These are phyloP conservation scores for Wickerhamomyces kurtzmanii DNA, from an alignment of 805 yeast genomes.

Conservation along the genomic window DNA sequence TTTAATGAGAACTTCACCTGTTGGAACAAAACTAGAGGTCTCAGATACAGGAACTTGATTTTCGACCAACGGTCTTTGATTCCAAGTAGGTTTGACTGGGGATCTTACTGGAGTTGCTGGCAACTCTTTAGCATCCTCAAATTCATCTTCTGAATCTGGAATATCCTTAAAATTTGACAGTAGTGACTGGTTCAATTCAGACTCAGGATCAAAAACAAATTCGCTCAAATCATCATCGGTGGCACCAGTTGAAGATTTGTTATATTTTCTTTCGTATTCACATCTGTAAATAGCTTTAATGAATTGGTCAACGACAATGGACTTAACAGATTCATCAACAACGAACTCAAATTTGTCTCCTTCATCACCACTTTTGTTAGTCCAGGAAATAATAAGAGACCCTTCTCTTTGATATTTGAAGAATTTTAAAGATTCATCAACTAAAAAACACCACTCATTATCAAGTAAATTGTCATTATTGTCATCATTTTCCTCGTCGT, in stretches of 20 bases:
- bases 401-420: constrained; percentile 45
- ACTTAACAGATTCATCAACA: constrained; percentile 48
- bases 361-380: constrained; percentile 73
- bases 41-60: background rate
- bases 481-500: constrained; percentile 33
- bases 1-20: too few species aligned
- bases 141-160: too few species aligned
- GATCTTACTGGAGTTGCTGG: too few species aligned
- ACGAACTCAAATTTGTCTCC: constrained; percentile 81
- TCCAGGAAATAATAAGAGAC: constrained; percentile 62
- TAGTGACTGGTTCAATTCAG: constrained; percentile 3
- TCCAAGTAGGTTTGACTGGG: too few species aligned
- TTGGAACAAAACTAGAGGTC: too few species aligned
- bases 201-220: constrained; percentile 34
- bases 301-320: constrained; percentile 47
- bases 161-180: too few species aligned
- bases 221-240: constrained; percentile 42
- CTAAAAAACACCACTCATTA: constrained; percentile 66
- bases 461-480: constrained; percentile 23
- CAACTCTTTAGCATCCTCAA: constrained; percentile 14
- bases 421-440: constrained; percentile 52
- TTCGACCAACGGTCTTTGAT: too few species aligned
- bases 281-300: constrained; percentile 54
- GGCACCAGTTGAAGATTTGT: constrained; percentile 36
- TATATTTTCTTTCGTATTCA: constrained; percentile 68